Conservation (phyloP, 176 grass and related monocot species). For the Rhynchospora tenuis region DNA sequence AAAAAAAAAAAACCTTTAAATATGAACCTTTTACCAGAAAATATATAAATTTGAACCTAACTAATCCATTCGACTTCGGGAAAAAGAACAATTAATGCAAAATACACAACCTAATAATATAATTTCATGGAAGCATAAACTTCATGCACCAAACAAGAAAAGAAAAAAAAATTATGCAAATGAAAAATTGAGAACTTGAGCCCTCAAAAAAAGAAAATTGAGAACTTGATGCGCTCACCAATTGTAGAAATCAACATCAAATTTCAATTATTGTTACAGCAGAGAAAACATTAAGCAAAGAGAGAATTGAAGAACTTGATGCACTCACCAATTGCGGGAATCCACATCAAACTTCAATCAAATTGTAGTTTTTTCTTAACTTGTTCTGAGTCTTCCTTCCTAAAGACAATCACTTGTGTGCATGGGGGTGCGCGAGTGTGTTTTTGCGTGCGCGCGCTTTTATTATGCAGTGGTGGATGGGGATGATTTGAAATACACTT, state of each 20-base stretch:
- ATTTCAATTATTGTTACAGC: not conserved
- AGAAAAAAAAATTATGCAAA: not conserved
- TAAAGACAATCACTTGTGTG: not conserved
- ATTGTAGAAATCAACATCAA: not conserved
- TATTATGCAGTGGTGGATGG: not conserved
- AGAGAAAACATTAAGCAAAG: not conserved
- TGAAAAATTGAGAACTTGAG: not conserved
- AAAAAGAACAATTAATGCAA: not conserved
- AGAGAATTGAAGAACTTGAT: not conserved
- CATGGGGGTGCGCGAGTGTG: not conserved
- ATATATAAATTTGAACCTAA: not conserved
- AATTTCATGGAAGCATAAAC: not conserved
- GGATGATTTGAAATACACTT: not conserved
- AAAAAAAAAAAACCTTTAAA: not conserved
- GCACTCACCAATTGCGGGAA: not conserved
- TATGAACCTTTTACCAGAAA: not conserved
- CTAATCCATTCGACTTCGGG: not conserved
- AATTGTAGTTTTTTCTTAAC: not conserved
- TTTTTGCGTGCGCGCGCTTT: not conserved
- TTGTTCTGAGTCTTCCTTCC: not conserved
- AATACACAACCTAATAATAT: not conserved
- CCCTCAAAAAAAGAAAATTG: too few relatives aligned
- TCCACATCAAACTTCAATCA: not conserved
- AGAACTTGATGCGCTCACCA: not conserved
- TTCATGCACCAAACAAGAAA: not conserved